Base-by-base conservation (phyloP, 2,329 filamentous ascomycete species). In the Ophidiomyces ophidiicola region DNA sequence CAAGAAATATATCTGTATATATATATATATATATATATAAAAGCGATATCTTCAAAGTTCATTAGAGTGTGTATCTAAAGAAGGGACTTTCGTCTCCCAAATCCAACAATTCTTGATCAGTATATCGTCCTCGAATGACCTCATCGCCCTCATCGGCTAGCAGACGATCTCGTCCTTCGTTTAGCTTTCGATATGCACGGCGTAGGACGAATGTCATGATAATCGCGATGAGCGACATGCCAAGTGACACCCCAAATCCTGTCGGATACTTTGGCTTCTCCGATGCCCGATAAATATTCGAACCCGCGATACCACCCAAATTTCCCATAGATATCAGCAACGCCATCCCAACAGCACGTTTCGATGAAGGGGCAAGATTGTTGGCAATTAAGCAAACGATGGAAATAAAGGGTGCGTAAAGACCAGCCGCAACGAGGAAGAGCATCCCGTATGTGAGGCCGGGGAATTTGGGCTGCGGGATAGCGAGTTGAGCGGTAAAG, bases 401-500 rank as follows among this genome's bases (percentile, higher is more conserved):
- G 20, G 44, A 44, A 14, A 41, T 42, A 15, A 44, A 44, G 6
- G 44, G 39, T 4, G 44, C 37, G 24, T 46, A 46, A 3, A 46
- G 31, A 10, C 44, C 44, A 14, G 35, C 29, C 14, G 42, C 44
- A 21, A 44, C 39, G 5, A 44, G 39, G 39, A 46, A 46, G 3
- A 44, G 33, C 39, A 46, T 44, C 10, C 32, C 42, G 15, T 46
- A 46, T 4, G 42, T 46, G 7, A 46, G 35, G 1, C 44, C 44
- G 8, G 44, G 41, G 12, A 25, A 41, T 10, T 39, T 30, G 4
- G 44, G 44, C 23, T 46, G 44, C 19, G 44, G 44, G 17, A 46
- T 46, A 18, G 69, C 58, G 1, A 80, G 64, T 0, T 80, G 62
- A 20, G 80, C 69, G 32, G 72, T 68, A 46, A 69, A 64, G 29